Evolutionary conservation across 179 eudicot species (phyloP), one percentile per base, ranked within the genome.

Genomic region (Amaranthus tricolor): DNA sequence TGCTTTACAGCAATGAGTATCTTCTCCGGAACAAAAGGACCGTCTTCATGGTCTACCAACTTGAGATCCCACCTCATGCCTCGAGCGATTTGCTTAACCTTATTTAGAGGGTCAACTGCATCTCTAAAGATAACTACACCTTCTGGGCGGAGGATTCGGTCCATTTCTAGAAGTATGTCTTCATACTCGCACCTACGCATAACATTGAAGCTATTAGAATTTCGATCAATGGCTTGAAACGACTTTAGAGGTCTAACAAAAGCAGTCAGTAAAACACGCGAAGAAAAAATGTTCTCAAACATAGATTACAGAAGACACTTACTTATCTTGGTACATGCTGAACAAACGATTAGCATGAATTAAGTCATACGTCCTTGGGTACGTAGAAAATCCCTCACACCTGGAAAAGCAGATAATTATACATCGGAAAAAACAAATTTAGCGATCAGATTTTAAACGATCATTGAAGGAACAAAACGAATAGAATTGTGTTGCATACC

Each of bases 151-250:
- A 90, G 76, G 68, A 90, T 88, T 7, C 94, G 81, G 81, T 90
- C 94, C 90, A 90, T 90, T 78, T 90, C 91, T 17, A 90, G 75
- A 44, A 90, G 91, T 20, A 90, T 85, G 70, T 90, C 90, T 77
- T 86, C 94, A 15, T 79, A 55, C n/a, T 84, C 84, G 49, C 94
- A 89, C 84, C 91, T 89, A 74, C 49, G 53, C 6, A 60, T 31
- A 31, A 31, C 40, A 31, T 31, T 31, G 40, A 31, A 31, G 40
- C 3, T 31, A 31, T 31, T 31, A 31, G 40, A 31, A 31, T 31
- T 31, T 1, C 40, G 40, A 31, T 31, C 40, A 1, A 31, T 31
- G 40, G 3, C 40, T 31, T 31, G 40, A 31, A 31, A 31, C 40
- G 40, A 31, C 1, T 31, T 31, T 31, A 31, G 40, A 31, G 40